These are phyloP conservation scores for Nyssa sinensis DNA, from an alignment of 148 eudicot species.

Conservation along the genomic window DNA sequence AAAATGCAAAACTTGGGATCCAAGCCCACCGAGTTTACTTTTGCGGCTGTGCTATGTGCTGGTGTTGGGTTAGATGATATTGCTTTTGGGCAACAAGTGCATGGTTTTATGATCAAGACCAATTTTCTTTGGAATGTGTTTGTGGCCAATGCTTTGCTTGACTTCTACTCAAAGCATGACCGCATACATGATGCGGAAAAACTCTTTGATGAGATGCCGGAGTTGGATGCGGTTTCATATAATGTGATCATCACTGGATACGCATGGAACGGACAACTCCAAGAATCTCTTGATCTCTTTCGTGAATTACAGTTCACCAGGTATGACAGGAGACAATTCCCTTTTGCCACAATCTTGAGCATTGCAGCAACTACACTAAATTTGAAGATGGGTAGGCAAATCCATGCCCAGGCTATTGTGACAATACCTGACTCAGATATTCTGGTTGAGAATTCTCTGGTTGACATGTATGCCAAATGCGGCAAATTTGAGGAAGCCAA, in stretches of 20 bases:
- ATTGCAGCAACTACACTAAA: slow-evolving; percentile 46
- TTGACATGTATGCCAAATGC: slow-evolving; percentile 86
- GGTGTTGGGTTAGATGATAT: slow-evolving; percentile 46
- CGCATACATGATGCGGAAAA: slow-evolving; percentile 31
- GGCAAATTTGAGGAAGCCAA: slow-evolving; percentile 58
- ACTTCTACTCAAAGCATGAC: slow-evolving; percentile 66
- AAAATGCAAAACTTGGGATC: slow-evolving; percentile 58
- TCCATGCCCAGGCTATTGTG: slow-evolving; percentile 68
- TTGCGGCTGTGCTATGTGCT: slow-evolving; percentile 66
- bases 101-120: slow-evolving; percentile 49
- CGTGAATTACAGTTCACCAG: slow-evolving; percentile 35
- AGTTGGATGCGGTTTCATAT: slow-evolving; percentile 65
- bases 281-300: slow-evolving; percentile 49
- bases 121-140: slow-evolving; percentile 58
- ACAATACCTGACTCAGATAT: slow-evolving; percentile 40
- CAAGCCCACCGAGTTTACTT: slow-evolving; percentile 73
- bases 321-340: slow-evolving; percentile 52
- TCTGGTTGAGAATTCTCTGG: slow-evolving; percentile 58
- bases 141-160: slow-evolving; percentile 64
- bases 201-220: slow-evolving; percentile 59
- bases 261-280: slow-evolving; percentile 46
- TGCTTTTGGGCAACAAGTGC: slow-evolving; percentile 58
- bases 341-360: slow-evolving; percentile 66
- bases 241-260: slow-evolving; percentile 60
- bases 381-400: slow-evolving; percentile 60